phyloP scores from a whole-genome alignment of 352 stramenopile genomes.

The Phytophthora rubi region DNA sequence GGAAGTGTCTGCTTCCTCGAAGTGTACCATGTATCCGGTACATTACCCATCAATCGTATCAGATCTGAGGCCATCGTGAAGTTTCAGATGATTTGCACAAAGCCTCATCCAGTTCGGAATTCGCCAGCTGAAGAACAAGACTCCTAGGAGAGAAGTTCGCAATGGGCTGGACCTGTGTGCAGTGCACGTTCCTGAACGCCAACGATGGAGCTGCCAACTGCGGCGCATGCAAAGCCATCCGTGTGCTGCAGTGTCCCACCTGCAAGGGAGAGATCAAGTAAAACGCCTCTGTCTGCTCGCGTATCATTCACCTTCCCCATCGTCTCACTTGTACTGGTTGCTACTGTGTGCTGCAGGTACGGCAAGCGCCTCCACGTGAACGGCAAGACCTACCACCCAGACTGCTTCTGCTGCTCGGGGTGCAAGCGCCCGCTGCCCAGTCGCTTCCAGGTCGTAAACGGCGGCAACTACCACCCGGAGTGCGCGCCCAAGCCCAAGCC shows the following conservation, averaged over 20 bases:
- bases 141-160: no score
- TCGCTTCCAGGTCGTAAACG: constrained; percentile 51
- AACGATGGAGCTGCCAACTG: constrained; percentile 44
- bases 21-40: background rate
- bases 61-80: background rate
- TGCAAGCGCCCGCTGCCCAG: constrained; percentile 41
- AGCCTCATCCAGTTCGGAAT: constrained; percentile 20
- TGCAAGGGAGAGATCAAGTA: constrained; percentile 47
- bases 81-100: background rate
- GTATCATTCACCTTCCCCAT: constrained; percentile 14
- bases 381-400: constrained; percentile 48
- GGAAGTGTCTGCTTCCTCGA: background rate
- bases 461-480: constrained; percentile 47
- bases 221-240: constrained; percentile 48
- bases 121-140: constrained; percentile 21
- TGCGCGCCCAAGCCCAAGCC: constrained; percentile 40
- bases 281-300: background rate
- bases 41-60: background rate
- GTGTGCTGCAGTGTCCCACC: constrained; percentile 47
- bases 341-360: constrained; percentile 26
- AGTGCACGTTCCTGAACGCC: constrained; percentile 58
- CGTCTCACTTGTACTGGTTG: background rate
- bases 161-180: constrained; percentile 49
- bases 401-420: constrained; percentile 57
- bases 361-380: constrained; percentile 51